Evolutionary conservation across 2,329 filamentous ascomycete genomes (phyloP), one percentile per base, ranked within the genome.

Genomic region (Blastomyces gilchristii): DNA sequence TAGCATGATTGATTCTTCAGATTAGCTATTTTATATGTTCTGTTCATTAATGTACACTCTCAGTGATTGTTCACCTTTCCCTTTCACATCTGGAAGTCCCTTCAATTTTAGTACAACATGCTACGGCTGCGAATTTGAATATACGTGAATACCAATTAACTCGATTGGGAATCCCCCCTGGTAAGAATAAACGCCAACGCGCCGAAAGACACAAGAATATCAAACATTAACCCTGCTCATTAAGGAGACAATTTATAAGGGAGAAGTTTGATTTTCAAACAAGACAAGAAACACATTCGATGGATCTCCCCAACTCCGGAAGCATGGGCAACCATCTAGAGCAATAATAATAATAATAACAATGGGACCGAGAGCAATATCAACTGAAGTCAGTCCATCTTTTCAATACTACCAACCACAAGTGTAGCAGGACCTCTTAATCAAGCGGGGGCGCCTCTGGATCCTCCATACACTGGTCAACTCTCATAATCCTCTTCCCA

Each of bases 391-490:
- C 9, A 16, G 9, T 28, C 49, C 14, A 16, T 18, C 52, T 8
- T n/a, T 54, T 37, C 7, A 18, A 18, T 34, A 16, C 9, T 7
- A 54, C 16, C 16, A 53, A 31, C 52, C 31, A 9, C 12, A 53
- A 8, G 12, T 16, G 47, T 14, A 8, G 12, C 4, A 62, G 22
- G 16, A 41, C n/a, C 12, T 12, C 25, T 37, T 59, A 62, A 50
- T 62, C 58, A 39, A 64, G 58, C 14, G 80, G 76, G 49, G 83
- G 83, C 28, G 83, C 83, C 66, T 82, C 78, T 16, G 83, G 83
- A 71, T 87, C 85, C 73, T 82, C 79, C 79, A 87, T 78, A 69
- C 85, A 87, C 74, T 87, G 85, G 69, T 87, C 85, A 54, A 87
- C 81, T 50, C 85, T 79, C 85, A 87, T 87, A 50, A 87, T 77